Evolutionary conservation across 2,329 filamentous ascomycete genomes (phyloP).

Genomic region (Truncatella angustata): DNA sequence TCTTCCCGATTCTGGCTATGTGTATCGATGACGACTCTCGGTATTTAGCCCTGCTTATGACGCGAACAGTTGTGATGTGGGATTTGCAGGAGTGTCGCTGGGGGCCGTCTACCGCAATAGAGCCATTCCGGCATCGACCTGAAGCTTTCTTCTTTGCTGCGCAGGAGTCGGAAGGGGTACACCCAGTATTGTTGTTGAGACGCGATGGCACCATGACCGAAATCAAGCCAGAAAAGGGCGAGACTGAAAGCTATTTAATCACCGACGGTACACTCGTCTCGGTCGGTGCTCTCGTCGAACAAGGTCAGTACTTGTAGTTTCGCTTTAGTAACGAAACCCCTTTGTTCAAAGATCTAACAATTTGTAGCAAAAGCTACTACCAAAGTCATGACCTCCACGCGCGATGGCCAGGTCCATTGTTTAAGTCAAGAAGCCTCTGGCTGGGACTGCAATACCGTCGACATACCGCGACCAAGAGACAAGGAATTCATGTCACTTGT

Average conservation of each 20-base stretch:
- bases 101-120: constrained; percentile 52
- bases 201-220: constrained; percentile 64
- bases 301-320: constrained; percentile 33
- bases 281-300: constrained; percentile 44
- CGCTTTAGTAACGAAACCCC: neutral
- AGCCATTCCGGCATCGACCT: constrained; percentile 56
- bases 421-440: constrained; percentile 32
- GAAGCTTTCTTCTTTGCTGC: constrained; percentile 63
- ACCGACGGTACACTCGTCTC: constrained; percentile 51
- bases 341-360: neutral
- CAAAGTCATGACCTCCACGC: constrained; percentile 30
- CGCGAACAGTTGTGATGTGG: constrained; percentile 61
- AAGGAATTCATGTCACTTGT: constrained; percentile 55
- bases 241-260: constrained; percentile 43
- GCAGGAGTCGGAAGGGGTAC: constrained; percentile 32
- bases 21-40: constrained; percentile 63
- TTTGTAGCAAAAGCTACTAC: constrained; percentile 20
- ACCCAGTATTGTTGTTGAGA: constrained; percentile 59
- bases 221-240: constrained; percentile 45
- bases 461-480: constrained; percentile 34
- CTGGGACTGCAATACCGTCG: constrained; percentile 51
- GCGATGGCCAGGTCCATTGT: constrained; percentile 26
- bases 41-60: constrained; percentile 66
- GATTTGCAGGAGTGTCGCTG: constrained; percentile 56
- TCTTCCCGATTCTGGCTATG: constrained; percentile 61